A percentile compares a stretch with the other conserved stretches of the same genome.
Conservation (phyloP, 106 monocot species). For the Narthecium ossifragum region DNA sequence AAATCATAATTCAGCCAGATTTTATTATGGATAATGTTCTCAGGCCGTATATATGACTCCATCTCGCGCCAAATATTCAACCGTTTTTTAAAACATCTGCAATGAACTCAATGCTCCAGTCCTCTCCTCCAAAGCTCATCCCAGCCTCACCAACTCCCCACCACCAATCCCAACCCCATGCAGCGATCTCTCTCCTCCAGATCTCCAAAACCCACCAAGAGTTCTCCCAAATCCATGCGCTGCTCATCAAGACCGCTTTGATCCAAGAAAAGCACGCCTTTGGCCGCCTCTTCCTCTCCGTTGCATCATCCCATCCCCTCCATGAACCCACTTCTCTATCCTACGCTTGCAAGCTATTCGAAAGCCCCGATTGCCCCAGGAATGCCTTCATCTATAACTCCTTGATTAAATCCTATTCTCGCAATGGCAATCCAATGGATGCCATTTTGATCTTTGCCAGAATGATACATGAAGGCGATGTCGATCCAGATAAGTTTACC, state of each 20-base stretch:
- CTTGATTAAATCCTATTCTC: conserved; percentile 12
- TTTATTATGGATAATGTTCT: too few species aligned
- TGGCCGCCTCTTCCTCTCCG: conserved; percentile 16
- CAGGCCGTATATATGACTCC: background rate
- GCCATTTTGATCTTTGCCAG: conserved; percentile 17
- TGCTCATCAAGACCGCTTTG: conserved; percentile 18
- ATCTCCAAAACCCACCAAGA: conserved; percentile 6
- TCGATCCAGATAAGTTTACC: conserved; percentile 15
- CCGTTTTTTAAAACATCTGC: too few species aligned
- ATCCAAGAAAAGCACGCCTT: conserved; percentile 3
- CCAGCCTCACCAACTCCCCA: background rate
- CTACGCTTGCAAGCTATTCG: conserved; percentile 17
- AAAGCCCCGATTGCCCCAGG: background rate
- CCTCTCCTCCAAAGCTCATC: background rate
- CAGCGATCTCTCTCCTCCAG: conserved; percentile 11
- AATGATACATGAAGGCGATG: background rate
- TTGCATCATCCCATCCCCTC: conserved; percentile 17
- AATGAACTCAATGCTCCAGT: background rate
- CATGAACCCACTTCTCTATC: conserved; percentile 2
- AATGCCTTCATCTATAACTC: conserved; percentile 13
- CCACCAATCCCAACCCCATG: background rate
- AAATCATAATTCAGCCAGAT: too few species aligned
- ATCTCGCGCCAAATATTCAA: background rate
- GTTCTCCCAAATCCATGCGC: conserved; percentile 8
- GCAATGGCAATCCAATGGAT: background rate